Percentiles rank a stretch among this genome's conserved stretches.
Evolutionary conservation across 2,329 filamentous ascomycete genomes (phyloP).

Genomic region (Talaromyces sp.): DNA sequence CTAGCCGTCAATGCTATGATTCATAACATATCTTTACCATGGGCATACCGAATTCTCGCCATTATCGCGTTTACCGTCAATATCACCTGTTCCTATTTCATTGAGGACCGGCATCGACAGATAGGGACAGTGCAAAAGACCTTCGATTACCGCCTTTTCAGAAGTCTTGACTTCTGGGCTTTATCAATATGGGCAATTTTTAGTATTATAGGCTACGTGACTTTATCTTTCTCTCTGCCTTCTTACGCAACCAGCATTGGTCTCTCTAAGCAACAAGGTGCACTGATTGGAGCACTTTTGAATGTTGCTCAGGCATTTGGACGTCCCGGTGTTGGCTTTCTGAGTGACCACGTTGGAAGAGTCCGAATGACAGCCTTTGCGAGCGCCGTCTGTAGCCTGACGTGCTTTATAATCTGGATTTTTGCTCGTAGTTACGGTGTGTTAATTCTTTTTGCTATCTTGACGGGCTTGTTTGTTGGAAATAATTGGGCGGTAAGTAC

Average conservation of each 20-base stretch:
- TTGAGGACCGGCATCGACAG: conserved; percentile 53
- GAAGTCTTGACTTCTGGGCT: conserved; percentile 35
- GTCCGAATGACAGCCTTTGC: conserved; percentile 57
- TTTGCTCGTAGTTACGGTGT: conserved; percentile 54
- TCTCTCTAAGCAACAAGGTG: conserved; percentile 53
- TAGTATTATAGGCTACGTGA: conserved; percentile 60
- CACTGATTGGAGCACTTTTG: conserved; percentile 55
- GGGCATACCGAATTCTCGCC: conserved; percentile 57
- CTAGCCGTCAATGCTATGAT: conserved; percentile 55
- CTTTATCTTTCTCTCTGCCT: conserved; percentile 58
- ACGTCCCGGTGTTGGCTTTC: conserved; percentile 57
- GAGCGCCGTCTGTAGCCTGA: conserved; percentile 51
- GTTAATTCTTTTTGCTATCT: conserved; percentile 23
- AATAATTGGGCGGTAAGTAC: neutral
- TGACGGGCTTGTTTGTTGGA: neutral
- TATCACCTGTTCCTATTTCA: conserved; percentile 45
- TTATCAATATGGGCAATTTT: conserved; percentile 49
- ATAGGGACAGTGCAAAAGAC: conserved; percentile 47
- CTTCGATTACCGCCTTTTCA: conserved; percentile 50
- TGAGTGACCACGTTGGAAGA: conserved; percentile 54
- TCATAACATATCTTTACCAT: conserved; percentile 48
- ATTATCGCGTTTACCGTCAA: conserved; percentile 51
- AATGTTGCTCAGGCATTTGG: conserved; percentile 56
- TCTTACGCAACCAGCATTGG: conserved; percentile 56
- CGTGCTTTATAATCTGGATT: conserved; percentile 58